Percentiles rank a stretch among this genome's conserved stretches.
Conservation (phyloP, 176 grass and related monocot species). For the Carex pumila region DNA sequence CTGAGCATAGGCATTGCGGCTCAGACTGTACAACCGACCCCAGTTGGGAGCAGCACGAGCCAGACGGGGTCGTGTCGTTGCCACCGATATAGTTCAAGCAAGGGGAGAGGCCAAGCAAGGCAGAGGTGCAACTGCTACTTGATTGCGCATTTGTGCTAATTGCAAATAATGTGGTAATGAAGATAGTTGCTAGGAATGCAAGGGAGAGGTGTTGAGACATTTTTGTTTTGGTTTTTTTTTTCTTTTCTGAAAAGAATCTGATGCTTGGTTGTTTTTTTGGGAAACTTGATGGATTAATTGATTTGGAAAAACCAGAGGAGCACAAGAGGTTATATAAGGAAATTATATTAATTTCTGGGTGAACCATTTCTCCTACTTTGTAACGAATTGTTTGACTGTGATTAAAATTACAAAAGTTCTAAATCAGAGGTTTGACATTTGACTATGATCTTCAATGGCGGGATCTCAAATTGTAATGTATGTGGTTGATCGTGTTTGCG, state of each 20-base stretch:
- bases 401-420: background rate
- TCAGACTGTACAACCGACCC: slow-evolving; percentile 34
- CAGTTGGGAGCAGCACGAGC: slow-evolving; percentile 63
- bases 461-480: background rate
- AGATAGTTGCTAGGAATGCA: background rate
- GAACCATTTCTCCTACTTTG: slow-evolving; percentile 41
- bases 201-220: slow-evolving; percentile 4
- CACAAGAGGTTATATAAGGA: background rate
- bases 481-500: background rate
- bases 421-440: background rate
- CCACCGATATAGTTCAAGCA: slow-evolving; percentile 77
- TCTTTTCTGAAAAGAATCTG: background rate
- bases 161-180: background rate
- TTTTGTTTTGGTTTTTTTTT: too few relatives aligned
- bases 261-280: background rate
- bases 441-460: background rate
- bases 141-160: slow-evolving; percentile 41
- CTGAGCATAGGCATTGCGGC: slow-evolving; percentile 68
- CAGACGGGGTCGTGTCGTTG: slow-evolving; percentile 41
- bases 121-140: slow-evolving; percentile 37
- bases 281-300: slow-evolving; percentile 9
- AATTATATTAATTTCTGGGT: slow-evolving; percentile 21
- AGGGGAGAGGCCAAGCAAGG: slow-evolving; percentile 51
- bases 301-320: background rate
- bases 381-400: slow-evolving; percentile 19